Evolutionary conservation across 208 protist species (phyloP).

Genomic region (Leishmania gerbilli): DNA sequence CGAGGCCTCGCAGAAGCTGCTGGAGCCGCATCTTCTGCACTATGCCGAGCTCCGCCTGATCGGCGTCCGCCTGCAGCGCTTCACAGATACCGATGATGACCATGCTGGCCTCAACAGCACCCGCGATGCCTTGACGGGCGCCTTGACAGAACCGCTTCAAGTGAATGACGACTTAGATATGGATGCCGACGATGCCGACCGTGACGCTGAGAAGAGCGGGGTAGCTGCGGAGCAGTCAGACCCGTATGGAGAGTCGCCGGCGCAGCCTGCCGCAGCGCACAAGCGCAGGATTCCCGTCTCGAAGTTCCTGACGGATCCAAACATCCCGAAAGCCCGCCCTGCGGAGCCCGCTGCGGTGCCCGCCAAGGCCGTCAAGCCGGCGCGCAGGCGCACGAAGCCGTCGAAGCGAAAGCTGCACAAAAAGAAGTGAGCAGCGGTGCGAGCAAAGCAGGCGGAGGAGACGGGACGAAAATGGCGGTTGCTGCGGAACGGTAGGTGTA

Average conservation of each 20-base stretch:
- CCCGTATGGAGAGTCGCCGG: not conserved
- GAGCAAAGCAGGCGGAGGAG: no score
- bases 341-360: not conserved
- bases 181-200: not conserved
- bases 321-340: not conserved
- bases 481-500: not conserved
- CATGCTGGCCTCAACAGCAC: not conserved
- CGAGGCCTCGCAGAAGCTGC: slow-evolving; percentile 54
- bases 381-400: slow-evolving; percentile 17
- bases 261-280: not conserved
- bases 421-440: slow-evolving; percentile 5
- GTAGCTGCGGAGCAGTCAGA: not conserved
- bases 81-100: slow-evolving; percentile 26
- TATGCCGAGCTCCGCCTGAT: slow-evolving; percentile 76
- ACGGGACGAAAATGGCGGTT: no score
- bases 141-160: not conserved
- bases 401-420: slow-evolving; percentile 29
- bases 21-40: slow-evolving; percentile 61
- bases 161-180: not conserved
- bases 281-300: slow-evolving; percentile 34
- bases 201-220: not conserved
- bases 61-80: slow-evolving; percentile 72
- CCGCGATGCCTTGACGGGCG: slow-evolving; percentile 8
- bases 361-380: slow-evolving; percentile 17
- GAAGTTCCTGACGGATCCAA: slow-evolving; percentile 30